phyloP scores from a whole-genome alignment of 345 rosid genomes.

The Clarkia xantiana region DNA sequence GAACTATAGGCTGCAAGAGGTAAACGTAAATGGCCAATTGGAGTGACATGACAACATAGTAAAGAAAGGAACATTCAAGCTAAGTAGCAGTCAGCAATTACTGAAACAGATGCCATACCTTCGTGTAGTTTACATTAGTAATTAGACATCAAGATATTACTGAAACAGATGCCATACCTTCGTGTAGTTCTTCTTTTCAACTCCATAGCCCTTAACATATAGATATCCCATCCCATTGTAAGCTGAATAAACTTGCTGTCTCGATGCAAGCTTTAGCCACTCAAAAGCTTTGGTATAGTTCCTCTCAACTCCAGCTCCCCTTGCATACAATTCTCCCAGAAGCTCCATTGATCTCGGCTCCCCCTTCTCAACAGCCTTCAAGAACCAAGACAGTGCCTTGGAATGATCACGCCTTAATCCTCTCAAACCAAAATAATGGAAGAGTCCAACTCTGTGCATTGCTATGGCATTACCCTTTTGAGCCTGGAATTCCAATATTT shows the following conservation, averaged over 20 bases:
- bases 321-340: slow-evolving; percentile 92
- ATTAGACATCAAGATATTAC: not conserved
- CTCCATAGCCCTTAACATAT: slow-evolving; percentile 94
- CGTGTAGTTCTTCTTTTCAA: slow-evolving; percentile 83
- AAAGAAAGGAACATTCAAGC: too few relatives aligned
- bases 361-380: slow-evolving; percentile 75
- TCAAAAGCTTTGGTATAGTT: slow-evolving; percentile 86
- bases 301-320: slow-evolving; percentile 98
- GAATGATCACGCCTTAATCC: slow-evolving; percentile 79
- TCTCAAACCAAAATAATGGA: slow-evolving; percentile 92
- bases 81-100: too few relatives aligned
- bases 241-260: slow-evolving; percentile 69
- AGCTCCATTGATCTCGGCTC: slow-evolving; percentile 94
- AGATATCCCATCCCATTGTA: slow-evolving; percentile 93
- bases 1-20: too few relatives aligned
- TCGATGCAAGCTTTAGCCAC: slow-evolving; percentile 82
- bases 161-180: slow-evolving; percentile 28
- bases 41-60: not conserved
- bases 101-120: slow-evolving; percentile 23
- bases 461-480: slow-evolving; percentile 87
- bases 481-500: slow-evolving; percentile 91
- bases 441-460: slow-evolving; percentile 77
- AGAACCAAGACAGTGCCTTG: slow-evolving; percentile 87
- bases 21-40: not conserved
- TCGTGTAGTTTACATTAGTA: slow-evolving; percentile 14